Percentiles rank a stretch among this genome's conserved stretches.
phyloP scores from a whole-genome alignment of 2,329 filamentous ascomycete species.

The Curvularia verruculosa region DNA sequence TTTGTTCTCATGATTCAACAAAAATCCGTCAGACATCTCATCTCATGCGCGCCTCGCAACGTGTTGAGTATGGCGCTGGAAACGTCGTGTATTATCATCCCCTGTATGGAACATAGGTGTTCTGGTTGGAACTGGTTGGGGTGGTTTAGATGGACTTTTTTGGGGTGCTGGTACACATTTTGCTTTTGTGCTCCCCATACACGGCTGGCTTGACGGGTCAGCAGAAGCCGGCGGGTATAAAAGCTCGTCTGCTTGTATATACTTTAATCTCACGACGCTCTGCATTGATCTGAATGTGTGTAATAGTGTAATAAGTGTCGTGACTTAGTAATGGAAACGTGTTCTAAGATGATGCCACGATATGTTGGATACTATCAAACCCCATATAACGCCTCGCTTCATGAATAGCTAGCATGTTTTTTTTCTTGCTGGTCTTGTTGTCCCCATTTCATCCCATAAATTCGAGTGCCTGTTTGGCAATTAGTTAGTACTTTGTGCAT shows the following conservation, averaged over 20 bases:
- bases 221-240: slow-evolving; percentile 14
- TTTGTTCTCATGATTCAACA: slow-evolving; percentile 13
- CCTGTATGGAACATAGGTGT: slow-evolving; percentile 30
- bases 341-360: background rate
- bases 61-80: slow-evolving; percentile 34
- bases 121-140: slow-evolving; percentile 18
- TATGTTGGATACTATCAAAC: background rate
- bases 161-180: slow-evolving; percentile 30
- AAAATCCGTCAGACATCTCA: slow-evolving; percentile 37
- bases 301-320: background rate
- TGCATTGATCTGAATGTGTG: background rate
- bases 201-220: background rate
- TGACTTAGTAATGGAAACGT: background rate
- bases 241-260: slow-evolving; percentile 25
- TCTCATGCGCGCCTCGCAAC: slow-evolving; percentile 32
- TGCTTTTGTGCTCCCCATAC: slow-evolving; percentile 18
- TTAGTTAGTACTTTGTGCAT: no score
- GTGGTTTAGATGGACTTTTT: slow-evolving; percentile 21
- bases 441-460: slow-evolving; percentile 30
- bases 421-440: background rate
- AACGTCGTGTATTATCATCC: slow-evolving; percentile 40
- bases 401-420: background rate
- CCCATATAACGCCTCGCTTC: slow-evolving; percentile 4
- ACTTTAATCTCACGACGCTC: slow-evolving; percentile 24
- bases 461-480: slow-evolving; percentile 39